Percentiles rank a stretch among this genome's conserved stretches.
These are phyloP conservation scores for Coemansia sp. DNA, from an alignment of 192 early-diverging fungal species.

Conservation along the genomic window DNA sequence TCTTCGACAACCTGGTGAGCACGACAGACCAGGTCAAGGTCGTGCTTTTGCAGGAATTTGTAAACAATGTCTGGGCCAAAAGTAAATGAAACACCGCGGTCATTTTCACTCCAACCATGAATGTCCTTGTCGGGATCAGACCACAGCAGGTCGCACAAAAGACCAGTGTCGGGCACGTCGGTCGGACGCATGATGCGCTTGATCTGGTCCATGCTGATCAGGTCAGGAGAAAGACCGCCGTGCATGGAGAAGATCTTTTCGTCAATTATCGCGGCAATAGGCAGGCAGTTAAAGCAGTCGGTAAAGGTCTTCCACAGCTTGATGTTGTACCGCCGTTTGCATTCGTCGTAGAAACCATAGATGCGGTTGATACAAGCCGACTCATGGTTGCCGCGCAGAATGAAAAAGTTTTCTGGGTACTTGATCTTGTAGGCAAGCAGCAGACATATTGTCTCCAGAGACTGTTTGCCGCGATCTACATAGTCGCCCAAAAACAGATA, in stretches of 20 bases:
- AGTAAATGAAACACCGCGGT: conserved; percentile 93
- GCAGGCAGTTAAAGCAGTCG: conserved; percentile 98
- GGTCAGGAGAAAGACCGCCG: conserved; percentile 94
- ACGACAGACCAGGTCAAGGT: conserved; percentile 96
- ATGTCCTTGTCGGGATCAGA: conserved; percentile 98
- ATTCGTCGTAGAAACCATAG: conserved; percentile 99
- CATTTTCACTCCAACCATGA: conserved; percentile 94
- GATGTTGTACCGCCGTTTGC: conserved; percentile 98
- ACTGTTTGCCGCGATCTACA: conserved; percentile 97
- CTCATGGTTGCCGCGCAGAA: conserved; percentile 98
- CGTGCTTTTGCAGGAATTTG: conserved; percentile 92
- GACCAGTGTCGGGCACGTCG: conserved; percentile 95
- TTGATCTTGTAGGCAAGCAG: conserved; percentile 99
- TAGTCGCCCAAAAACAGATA: conserved; percentile 98
- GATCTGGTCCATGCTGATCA: conserved; percentile 97
- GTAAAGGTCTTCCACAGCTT: conserved; percentile 99
- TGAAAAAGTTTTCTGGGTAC: conserved; percentile 99
- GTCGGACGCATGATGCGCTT: conserved; percentile 95
- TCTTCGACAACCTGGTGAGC: conserved; percentile 99
- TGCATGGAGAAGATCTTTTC: conserved; percentile 99
- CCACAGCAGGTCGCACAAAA: conserved; percentile 95
- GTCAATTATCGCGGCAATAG: conserved; percentile 95
- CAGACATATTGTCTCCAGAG: conserved; percentile 95
- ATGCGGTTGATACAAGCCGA: conserved; percentile 96
- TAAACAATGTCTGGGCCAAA: conserved; percentile 95